Base-by-base conservation (phyloP, 768 basidiomycete genomes). In the Tephrocybe sp. region DNA sequence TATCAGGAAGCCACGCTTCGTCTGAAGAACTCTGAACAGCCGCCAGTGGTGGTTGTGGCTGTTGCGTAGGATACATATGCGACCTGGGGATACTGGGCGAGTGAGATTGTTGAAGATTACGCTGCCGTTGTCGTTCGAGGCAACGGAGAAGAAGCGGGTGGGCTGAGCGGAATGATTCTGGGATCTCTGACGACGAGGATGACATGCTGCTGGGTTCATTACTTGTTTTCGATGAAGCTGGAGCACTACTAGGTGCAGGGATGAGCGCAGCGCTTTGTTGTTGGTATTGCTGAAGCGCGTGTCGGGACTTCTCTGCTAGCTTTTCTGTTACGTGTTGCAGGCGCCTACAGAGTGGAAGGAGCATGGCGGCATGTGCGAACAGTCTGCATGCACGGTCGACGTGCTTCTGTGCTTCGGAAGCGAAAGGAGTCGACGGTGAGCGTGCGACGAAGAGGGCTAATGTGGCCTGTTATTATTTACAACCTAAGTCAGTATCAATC, bases 381-480 rank as follows among this genome's bases (percentile, higher is more conserved):
- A 88, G 65, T 25, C 71, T 69, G 50, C 77, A 78, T 3, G 79
- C 78, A 19, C 73, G 71, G 42, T 83, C 83, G 19, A 88, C 68
- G 53, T 84, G 79, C 56, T 76, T 73, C 25, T 86, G 67, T 2
- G 84, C 86, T 61, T 75, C 75, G 11, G 75, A 72, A 1, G 83
- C 78, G 29, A 86, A 68, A 19, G 79, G 72, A 13, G 78, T 74
- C 10, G 75, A 74, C 4, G 85, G 83, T 18, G 81, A 77, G 23
- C 86, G 78, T 38, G 78, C 78, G 19, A 84, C 77, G 53, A 87
- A 73, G 44, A 88, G 65, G 8, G 82, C 83, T 23, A 88, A 63
- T 0, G 84, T 84, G 49, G 85, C 79, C 83, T 83, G 27, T 5
- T 29, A 29, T 46, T 2, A 18, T 19, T 15, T 16, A 12, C 7